Evolutionary conservation across 2,329 filamentous ascomycete species (phyloP).

Genomic region (Cladophialophora bantiana): DNA sequence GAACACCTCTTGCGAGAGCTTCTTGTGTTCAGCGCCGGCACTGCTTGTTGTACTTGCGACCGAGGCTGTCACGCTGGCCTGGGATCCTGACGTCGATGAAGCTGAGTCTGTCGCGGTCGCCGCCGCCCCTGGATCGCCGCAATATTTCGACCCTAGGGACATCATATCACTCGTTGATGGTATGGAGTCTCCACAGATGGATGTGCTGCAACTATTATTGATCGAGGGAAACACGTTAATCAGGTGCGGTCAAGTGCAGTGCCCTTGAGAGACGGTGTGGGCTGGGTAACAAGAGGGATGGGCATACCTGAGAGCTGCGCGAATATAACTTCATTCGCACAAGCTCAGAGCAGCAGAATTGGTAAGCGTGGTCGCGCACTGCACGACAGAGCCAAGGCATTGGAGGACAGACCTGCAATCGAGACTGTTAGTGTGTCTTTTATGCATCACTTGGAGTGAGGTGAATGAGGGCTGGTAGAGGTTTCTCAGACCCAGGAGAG

Average conservation of each 20-base stretch:
- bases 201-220: neutral
- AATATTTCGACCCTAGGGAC: neutral
- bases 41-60: conserved; percentile 1
- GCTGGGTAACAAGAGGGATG: neutral
- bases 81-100: neutral
- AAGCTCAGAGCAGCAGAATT: neutral
- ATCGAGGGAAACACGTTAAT: neutral
- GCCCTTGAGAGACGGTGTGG: neutral
- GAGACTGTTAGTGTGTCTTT: neutral
- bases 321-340: neutral
- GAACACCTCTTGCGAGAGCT: neutral
- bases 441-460: neutral
- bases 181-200: neutral
- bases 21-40: neutral
- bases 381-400: neutral
- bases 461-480: neutral
- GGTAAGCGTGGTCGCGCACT: neutral
- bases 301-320: neutral
- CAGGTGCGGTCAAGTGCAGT: neutral
- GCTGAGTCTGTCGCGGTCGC: neutral
- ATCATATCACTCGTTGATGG: neutral
- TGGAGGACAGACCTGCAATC: neutral
- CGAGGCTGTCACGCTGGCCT: conserved; percentile 3
- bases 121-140: neutral
- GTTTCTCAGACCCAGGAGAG: neutral